A percentile compares a stretch with the other conserved stretches of the same genome.
These are phyloP conservation scores for Mediolabrus comicus DNA, from an alignment of 108 stramenopile species.

Conservation along the genomic window DNA sequence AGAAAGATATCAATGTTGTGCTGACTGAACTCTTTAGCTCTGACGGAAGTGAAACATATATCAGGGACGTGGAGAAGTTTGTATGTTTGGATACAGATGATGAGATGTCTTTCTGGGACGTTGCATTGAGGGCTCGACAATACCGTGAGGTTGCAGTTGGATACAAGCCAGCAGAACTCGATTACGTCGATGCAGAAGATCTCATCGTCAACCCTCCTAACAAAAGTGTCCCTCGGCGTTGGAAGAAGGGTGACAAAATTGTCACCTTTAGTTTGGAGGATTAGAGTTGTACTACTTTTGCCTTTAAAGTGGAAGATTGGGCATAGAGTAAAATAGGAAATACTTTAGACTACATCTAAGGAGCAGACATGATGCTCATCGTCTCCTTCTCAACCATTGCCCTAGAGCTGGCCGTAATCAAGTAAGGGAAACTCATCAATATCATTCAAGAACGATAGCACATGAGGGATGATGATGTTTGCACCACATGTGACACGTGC, in stretches of 20 bases:
- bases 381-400: too few relatives aligned
- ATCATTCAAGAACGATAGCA: too few relatives aligned
- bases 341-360: too few relatives aligned
- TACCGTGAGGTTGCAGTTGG: conserved; percentile 39
- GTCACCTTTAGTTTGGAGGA: conserved; percentile 31
- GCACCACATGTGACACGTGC: too few relatives aligned
- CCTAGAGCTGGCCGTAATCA: too few relatives aligned
- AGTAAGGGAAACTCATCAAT: too few relatives aligned
- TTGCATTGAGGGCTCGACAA: conserved; percentile 30
- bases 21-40: conserved; percentile 40
- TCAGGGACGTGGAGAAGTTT: conserved; percentile 18
- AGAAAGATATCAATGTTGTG: conserved; percentile 46
- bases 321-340: too few relatives aligned
- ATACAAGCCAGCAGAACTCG: conserved; percentile 31
- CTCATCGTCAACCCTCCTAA: conserved; percentile 44
- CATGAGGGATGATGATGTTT: too few relatives aligned
- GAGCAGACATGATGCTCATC: too few relatives aligned
- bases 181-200: conserved; percentile 15
- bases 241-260: conserved; percentile 29
- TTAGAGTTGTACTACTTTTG: too few relatives aligned
- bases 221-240: conserved; percentile 14
- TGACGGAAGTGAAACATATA: conserved; percentile 43
- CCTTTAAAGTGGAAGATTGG: too few relatives aligned
- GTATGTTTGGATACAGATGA: conserved; percentile 10
- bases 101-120: conserved; percentile 38